Conservation (phyloP, 2,329 filamentous ascomycete genomes). For the Iodosphaeria phyllophila region DNA sequence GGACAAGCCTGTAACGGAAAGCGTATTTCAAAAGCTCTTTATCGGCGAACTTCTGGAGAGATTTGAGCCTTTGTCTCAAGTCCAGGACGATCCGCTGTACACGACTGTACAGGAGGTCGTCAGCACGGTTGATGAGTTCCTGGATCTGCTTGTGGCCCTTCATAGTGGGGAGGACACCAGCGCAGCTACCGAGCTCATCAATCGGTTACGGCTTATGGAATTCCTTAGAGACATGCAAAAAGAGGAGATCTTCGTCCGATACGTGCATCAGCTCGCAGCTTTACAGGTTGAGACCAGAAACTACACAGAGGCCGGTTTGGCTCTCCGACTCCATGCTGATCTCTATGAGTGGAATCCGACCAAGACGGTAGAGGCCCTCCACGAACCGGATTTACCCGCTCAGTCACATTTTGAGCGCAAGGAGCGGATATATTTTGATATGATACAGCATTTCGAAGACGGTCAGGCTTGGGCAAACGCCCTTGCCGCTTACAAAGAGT, state of each 20-base stretch:
- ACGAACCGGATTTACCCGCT: slow-evolving; percentile 59
- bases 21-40: slow-evolving; percentile 81
- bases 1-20: slow-evolving; percentile 70
- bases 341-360: slow-evolving; percentile 80
- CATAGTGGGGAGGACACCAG: slow-evolving; percentile 57
- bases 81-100: slow-evolving; percentile 55
- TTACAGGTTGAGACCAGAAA: slow-evolving; percentile 62
- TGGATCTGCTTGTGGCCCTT: slow-evolving; percentile 80
- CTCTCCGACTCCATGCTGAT: slow-evolving; percentile 77
- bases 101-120: slow-evolving; percentile 62
- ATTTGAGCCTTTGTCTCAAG: slow-evolving; percentile 52
- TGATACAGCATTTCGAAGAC: slow-evolving; percentile 89
- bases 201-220: slow-evolving; percentile 82
- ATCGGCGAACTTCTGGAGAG: slow-evolving; percentile 67
- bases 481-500: slow-evolving; percentile 72
- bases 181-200: slow-evolving; percentile 69
- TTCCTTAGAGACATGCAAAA: slow-evolving; percentile 94
- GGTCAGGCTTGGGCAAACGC: slow-evolving; percentile 89
- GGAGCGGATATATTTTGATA: slow-evolving; percentile 79
- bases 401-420: slow-evolving; percentile 87
- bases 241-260: slow-evolving; percentile 89
- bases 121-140: slow-evolving; percentile 69
- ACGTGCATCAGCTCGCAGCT: slow-evolving; percentile 77
- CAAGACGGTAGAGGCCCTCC: slow-evolving; percentile 42
- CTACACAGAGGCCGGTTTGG: slow-evolving; percentile 72